Evolutionary conservation across 2,329 filamentous ascomycete species (phyloP).

Genomic region (Fusarium vanettenii): DNA sequence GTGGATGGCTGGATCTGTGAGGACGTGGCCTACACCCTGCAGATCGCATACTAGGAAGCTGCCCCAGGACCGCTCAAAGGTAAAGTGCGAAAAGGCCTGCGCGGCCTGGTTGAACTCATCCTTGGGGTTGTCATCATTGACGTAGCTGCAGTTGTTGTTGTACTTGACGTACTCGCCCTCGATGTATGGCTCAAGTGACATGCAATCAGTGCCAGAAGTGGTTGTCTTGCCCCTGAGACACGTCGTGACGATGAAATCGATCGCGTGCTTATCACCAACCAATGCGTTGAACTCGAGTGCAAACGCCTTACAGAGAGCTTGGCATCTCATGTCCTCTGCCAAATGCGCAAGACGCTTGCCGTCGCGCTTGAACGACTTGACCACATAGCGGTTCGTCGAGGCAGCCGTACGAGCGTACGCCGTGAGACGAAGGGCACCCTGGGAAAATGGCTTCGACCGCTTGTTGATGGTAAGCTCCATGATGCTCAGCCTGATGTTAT

Average conservation of each 20-base stretch:
- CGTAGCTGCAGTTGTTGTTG: slow-evolving; percentile 49
- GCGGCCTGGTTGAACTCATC: slow-evolving; percentile 45
- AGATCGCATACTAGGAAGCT: slow-evolving; percentile 50
- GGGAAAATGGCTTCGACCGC: slow-evolving; percentile 41
- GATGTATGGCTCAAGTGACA: slow-evolving; percentile 53
- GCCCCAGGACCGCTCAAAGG: slow-evolving; percentile 54
- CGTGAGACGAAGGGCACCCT: slow-evolving; percentile 49
- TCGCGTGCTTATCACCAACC: slow-evolving; percentile 31
- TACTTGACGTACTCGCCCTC: slow-evolving; percentile 53
- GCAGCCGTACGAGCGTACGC: slow-evolving; percentile 49
- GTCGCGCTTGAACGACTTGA: slow-evolving; percentile 47
- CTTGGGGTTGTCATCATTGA: slow-evolving; percentile 41
- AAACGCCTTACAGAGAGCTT: slow-evolving; percentile 54
- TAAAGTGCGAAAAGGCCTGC: slow-evolving; percentile 57
- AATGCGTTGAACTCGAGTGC: slow-evolving; percentile 55
- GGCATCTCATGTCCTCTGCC: slow-evolving; percentile 53
- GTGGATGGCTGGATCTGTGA: slow-evolving; percentile 54
- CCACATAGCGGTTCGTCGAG: slow-evolving; percentile 47
- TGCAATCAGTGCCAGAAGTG: slow-evolving; percentile 14
- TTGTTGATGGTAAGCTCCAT: slow-evolving; percentile 49
- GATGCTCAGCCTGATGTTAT: slow-evolving; percentile 49
- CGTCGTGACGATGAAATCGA: slow-evolving; percentile 49
- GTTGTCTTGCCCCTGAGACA: slow-evolving; percentile 42
- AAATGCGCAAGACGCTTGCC: slow-evolving; percentile 44
- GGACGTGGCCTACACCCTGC: slow-evolving; percentile 49